phyloP scores from a whole-genome alignment of 2,329 filamentous ascomycete species.

The Fusarium sp. region DNA sequence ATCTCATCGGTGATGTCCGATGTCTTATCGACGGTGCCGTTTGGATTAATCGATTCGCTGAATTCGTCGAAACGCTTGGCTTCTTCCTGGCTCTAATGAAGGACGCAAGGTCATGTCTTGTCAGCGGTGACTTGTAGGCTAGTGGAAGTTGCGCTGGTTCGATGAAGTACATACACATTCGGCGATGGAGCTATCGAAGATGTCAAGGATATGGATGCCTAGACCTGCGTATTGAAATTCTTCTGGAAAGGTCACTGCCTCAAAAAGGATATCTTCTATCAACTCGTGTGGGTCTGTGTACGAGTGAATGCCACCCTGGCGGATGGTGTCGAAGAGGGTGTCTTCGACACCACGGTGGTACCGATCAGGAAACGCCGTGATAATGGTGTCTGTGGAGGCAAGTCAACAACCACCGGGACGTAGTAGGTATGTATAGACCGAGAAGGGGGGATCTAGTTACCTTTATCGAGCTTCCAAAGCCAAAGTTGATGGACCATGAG shows the following conservation, averaged over 20 bases:
- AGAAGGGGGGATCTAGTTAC: neutral
- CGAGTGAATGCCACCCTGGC: constrained; percentile 16
- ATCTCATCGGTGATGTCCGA: neutral
- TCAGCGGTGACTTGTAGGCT: neutral
- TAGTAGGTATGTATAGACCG: neutral
- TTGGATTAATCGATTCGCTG: neutral
- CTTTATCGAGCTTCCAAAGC: constrained; percentile 37
- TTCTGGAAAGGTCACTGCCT: constrained; percentile 17
- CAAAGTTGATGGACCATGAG: constrained; percentile 35
- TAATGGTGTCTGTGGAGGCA: constrained; percentile 17
- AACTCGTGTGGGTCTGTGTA: constrained; percentile 15
- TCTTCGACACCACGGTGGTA: constrained; percentile 15
- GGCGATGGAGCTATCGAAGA: constrained; percentile 24
- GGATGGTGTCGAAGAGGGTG: constrained; percentile 29
- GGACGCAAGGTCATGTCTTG: neutral
- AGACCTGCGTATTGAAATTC: constrained; percentile 30
- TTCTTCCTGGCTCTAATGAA: constrained; percentile 6
- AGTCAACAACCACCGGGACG: neutral
- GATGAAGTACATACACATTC: neutral
- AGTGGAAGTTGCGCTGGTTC: neutral
- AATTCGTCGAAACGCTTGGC: constrained; percentile 6
- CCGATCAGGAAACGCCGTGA: constrained; percentile 24
- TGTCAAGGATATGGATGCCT: constrained; percentile 26
- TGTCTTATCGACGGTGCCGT: neutral
- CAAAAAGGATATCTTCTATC: constrained; percentile 16